Percentiles rank a stretch among this genome's conserved stretches.
These are phyloP conservation scores for Beauveria bassiana DNA, from an alignment of 2,329 filamentous ascomycete genomes.

Conservation along the genomic window DNA sequence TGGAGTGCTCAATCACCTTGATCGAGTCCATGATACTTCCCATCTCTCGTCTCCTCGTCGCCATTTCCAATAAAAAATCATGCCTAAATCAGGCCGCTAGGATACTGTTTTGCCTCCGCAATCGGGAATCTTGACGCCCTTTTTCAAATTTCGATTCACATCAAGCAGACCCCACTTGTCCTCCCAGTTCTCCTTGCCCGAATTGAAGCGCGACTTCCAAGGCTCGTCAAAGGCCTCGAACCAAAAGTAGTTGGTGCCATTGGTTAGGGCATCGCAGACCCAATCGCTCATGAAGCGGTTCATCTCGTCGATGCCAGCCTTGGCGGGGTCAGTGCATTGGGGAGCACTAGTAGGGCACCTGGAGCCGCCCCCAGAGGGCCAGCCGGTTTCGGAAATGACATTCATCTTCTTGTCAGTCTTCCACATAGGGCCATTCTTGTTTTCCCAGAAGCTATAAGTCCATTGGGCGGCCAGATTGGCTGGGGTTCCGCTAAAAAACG, in stretches of 20 bases:
- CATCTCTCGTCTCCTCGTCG: background rate
- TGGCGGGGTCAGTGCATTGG: slow-evolving; percentile 57
- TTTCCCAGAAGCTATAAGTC: slow-evolving; percentile 78
- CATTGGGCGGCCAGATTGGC: slow-evolving; percentile 63
- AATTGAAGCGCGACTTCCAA: slow-evolving; percentile 78
- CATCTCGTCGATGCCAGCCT: slow-evolving; percentile 72
- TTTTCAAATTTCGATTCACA: slow-evolving; percentile 73
- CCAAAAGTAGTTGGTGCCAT: slow-evolving; percentile 93
- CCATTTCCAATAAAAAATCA: background rate
- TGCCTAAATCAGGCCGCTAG: background rate
- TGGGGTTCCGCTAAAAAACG: slow-evolving; percentile 80
- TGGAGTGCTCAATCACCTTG: background rate
- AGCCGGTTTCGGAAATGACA: slow-evolving; percentile 85
- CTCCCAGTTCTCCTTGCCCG: slow-evolving; percentile 68
- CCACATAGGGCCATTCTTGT: slow-evolving; percentile 58
- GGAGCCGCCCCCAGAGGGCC: slow-evolving; percentile 77
- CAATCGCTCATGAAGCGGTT: slow-evolving; percentile 82
- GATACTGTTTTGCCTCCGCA: slow-evolving; percentile 67
- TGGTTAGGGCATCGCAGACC: slow-evolving; percentile 71
- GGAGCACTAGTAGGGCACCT: slow-evolving; percentile 54
- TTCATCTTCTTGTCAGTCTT: slow-evolving; percentile 57
- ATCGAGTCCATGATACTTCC: background rate
- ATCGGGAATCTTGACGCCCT: slow-evolving; percentile 76
- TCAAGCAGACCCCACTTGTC: slow-evolving; percentile 94
- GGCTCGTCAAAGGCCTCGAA: slow-evolving; percentile 96